Evolutionary conservation across 306 rosid species (phyloP), one percentile per base, ranked within the genome.

Genomic region (Inga leiocalycina): DNA sequence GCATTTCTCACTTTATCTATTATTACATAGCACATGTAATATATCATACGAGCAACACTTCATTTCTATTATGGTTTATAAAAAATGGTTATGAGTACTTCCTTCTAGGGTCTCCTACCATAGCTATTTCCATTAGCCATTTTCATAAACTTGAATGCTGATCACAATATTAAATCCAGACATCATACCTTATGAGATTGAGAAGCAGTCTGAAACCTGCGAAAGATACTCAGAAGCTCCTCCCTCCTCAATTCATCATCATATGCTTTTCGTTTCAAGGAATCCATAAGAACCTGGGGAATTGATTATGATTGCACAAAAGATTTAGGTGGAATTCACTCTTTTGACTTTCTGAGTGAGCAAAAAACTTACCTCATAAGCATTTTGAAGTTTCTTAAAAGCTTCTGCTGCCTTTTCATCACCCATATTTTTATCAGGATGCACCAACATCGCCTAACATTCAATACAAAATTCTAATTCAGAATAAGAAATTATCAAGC

Each of bases 351-450:
- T 61, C 48, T 74, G 70, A 48, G n/a, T 57, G 24, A 41, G 54
- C 16, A 54, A 73, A 79, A 87, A 41, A 80, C 75, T 87, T 75
- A 92, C 99, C 95, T 97, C 99, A 52, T 97, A 97, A 51, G 99
- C 99, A 87, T 97, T 97, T 81, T 97, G 99, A 86, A 97, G 99
- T 88, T 94, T 97, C 91, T 97, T 94, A 79, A 97, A 97, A 81
- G 99, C 98, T 88, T 97, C 99, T 57, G 84, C 99, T 7, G 99
- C 99, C 86, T 92, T 97, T 81, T 97, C 99, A 84, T 94, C 93
- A 62, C 99, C 99, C 97, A 91, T 97, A 84, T 97, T 97, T 92
- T 97, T 97, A 89, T 97, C 99, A 39, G 99, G 99, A 87, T 97
- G 99, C 84, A 97, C 99, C 89, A 97, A 78, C 97, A 97, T 97